These are phyloP conservation scores for Fusarium cyanostomum DNA, from an alignment of 2,329 filamentous ascomycete genomes.

Conservation along the genomic window DNA sequence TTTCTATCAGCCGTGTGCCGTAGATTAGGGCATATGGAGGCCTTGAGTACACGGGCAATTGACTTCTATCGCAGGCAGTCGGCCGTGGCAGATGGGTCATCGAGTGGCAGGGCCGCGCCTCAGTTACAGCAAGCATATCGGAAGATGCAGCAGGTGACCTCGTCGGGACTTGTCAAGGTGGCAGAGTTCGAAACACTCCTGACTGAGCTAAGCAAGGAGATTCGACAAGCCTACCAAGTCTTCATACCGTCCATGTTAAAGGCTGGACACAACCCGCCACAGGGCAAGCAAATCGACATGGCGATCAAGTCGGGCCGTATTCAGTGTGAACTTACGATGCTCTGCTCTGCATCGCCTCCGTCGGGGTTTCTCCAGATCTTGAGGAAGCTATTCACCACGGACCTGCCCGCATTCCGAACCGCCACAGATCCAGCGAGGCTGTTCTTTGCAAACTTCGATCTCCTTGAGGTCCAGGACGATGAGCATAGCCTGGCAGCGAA, in stretches of 20 bases:
- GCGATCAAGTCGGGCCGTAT: slow-evolving; percentile 58
- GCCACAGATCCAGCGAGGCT: slow-evolving; percentile 72
- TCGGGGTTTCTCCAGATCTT: slow-evolving; percentile 64
- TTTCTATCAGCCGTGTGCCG: slow-evolving; percentile 76
- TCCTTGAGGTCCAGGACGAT: slow-evolving; percentile 73
- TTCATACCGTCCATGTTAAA: slow-evolving; percentile 56
- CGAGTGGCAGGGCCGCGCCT: slow-evolving; percentile 52
- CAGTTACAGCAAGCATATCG: slow-evolving; percentile 67
- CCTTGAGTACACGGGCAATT: slow-evolving; percentile 58
- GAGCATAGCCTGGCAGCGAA: slow-evolving; percentile 55
- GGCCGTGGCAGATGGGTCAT: slow-evolving; percentile 51
- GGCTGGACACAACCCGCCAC: slow-evolving; percentile 58
- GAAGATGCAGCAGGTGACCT: slow-evolving; percentile 61
- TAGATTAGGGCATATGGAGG: slow-evolving; percentile 67
- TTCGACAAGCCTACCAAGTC: slow-evolving; percentile 60
- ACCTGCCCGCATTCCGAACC: slow-evolving; percentile 66
- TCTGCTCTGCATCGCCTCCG: slow-evolving; percentile 59
- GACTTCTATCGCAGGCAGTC: slow-evolving; percentile 61
- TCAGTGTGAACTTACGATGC: slow-evolving; percentile 62
- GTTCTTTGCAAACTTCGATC: slow-evolving; percentile 76
- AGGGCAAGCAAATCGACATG: slow-evolving; percentile 55
- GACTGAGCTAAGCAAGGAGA: slow-evolving; percentile 56
- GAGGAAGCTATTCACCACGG: slow-evolving; percentile 70
- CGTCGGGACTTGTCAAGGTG: slow-evolving; percentile 64
- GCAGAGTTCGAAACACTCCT: slow-evolving; percentile 71